These are phyloP conservation scores for Blastobotrys serpentis DNA, from an alignment of 1,139 yeast genomes.

Conservation along the genomic window DNA sequence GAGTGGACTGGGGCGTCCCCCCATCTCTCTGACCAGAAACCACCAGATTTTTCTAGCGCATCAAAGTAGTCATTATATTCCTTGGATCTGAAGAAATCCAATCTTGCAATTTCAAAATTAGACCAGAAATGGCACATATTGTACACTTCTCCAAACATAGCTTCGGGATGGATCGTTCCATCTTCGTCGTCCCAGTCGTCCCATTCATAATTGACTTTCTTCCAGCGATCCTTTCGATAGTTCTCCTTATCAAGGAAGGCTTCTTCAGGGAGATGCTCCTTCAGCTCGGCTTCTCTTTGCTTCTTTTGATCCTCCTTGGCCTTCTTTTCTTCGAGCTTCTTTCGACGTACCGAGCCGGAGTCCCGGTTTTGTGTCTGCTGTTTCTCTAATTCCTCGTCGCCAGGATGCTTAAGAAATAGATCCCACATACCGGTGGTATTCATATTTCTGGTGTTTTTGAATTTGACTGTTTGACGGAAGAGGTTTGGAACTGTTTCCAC, in stretches of 20 bases:
- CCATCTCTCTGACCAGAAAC: constrained; percentile 85
- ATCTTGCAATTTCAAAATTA: constrained; percentile 75
- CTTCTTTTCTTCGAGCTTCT: constrained; percentile 26
- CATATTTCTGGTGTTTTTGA: constrained; percentile 49
- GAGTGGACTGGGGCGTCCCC: constrained; percentile 91
- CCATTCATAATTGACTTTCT: constrained; percentile 17
- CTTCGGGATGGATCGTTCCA: constrained; percentile 34
- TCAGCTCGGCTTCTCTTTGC: constrained; percentile 20
- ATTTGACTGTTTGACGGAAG: constrained; percentile 66
- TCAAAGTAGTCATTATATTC: constrained; percentile 66
- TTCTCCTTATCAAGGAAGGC: constrained; percentile 18
- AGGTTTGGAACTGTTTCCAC: constrained; percentile 59
- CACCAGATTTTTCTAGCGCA: constrained; percentile 64
- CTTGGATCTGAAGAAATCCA: constrained; percentile 72
- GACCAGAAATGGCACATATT: constrained; percentile 92
- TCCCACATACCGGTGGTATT: constrained; percentile 50
- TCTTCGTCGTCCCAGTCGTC: constrained; percentile 17
- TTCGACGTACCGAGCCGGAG: constrained; percentile 27
- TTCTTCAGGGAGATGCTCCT: constrained; percentile 25
- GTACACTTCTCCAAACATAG: constrained; percentile 65
- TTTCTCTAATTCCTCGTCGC: constrained; percentile 21
- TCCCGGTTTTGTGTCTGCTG: constrained; percentile 21
- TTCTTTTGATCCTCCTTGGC: constrained; percentile 34
- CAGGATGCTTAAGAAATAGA: constrained; percentile 35
- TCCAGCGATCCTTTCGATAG: constrained; percentile 1